phyloP scores from a whole-genome alignment of 345 rosid species.

The Corchorus olitorius region DNA sequence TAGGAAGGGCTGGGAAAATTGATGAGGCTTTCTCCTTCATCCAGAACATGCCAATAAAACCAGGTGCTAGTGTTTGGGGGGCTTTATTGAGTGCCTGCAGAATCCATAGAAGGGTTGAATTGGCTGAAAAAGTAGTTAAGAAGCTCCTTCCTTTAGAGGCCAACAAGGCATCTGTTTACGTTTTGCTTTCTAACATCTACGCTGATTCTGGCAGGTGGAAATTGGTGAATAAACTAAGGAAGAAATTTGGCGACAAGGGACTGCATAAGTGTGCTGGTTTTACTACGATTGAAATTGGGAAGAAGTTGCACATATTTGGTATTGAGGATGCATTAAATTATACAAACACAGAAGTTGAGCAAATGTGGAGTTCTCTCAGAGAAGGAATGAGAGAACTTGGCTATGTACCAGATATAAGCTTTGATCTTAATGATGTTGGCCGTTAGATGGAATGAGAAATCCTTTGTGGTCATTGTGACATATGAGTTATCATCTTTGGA shows the following conservation, averaged over 20 bases:
- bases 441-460: background rate
- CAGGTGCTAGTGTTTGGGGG: slow-evolving; percentile 48
- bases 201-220: slow-evolving; percentile 45
- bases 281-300: slow-evolving; percentile 26
- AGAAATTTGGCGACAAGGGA: slow-evolving; percentile 30
- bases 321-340: background rate
- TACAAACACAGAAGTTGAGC: no score
- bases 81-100: slow-evolving; percentile 53
- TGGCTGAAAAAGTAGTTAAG: slow-evolving; percentile 55
- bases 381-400: background rate
- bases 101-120: slow-evolving; percentile 46
- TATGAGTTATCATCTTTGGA: background rate
- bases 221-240: slow-evolving; percentile 34
- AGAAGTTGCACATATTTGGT: slow-evolving; percentile 24
- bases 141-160: slow-evolving; percentile 38
- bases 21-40: slow-evolving; percentile 44
- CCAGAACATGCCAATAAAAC: slow-evolving; percentile 35
- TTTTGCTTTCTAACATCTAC: slow-evolving; percentile 42
- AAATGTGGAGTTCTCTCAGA: no score
- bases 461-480: background rate
- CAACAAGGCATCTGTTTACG: slow-evolving; percentile 31
- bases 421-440: background rate
- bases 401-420: background rate
- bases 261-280: slow-evolving; percentile 28
- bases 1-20: slow-evolving; percentile 47